Percentiles rank a stretch among this genome's conserved stretches.
These are phyloP conservation scores for Paraleonurus japonicus DNA, from an alignment of 257 asterid species.

Conservation along the genomic window DNA sequence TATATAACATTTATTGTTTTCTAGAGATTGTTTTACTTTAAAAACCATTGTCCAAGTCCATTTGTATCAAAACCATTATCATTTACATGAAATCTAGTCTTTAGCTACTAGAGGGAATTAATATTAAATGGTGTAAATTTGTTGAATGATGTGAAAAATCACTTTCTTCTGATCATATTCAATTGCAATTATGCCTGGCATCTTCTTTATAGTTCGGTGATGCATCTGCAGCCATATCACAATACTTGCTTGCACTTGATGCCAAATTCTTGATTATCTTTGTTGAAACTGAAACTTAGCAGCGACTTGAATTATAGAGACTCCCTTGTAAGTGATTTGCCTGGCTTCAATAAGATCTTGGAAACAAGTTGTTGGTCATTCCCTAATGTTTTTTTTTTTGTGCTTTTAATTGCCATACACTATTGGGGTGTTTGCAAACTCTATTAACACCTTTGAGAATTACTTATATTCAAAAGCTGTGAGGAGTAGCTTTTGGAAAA, in stretches of 20 bases:
- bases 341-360: background rate
- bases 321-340: background rate
- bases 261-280: background rate
- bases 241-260: background rate
- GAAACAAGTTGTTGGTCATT: constrained; percentile 13
- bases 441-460: too few relatives aligned
- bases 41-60: background rate
- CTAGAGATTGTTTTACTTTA: background rate
- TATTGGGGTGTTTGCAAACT: too few relatives aligned
- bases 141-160: background rate
- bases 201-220: background rate
- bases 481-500: too few relatives aligned
- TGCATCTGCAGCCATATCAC: background rate
- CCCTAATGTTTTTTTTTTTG: background rate
- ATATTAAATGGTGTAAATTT: background rate
- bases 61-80: background rate
- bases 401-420: background rate
- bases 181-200: background rate
- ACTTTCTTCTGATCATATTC: background rate
- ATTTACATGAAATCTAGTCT: background rate
- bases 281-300: background rate
- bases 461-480: too few relatives aligned
- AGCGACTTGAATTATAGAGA: background rate
- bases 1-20: background rate
- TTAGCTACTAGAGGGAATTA: background rate